Conservation (phyloP, 495 filamentous ascomycete species). For the Penicillium dipodomyicola region DNA sequence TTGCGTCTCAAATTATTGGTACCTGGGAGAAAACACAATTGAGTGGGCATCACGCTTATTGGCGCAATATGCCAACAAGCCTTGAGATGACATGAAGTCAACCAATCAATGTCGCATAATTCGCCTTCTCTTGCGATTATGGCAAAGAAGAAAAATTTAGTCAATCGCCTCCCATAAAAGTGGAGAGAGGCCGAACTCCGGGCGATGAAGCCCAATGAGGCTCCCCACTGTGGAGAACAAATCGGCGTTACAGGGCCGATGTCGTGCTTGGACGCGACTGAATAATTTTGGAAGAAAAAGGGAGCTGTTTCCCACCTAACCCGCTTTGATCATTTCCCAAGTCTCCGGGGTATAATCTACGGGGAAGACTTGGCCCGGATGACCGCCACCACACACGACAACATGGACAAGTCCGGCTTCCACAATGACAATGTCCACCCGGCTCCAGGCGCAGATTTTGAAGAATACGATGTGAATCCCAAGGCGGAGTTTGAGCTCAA, state of each 20-base stretch:
- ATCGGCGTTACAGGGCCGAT: slow-evolving; percentile 15
- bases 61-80: neutral
- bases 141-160: slow-evolving; percentile 14
- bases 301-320: neutral
- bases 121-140: neutral
- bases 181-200: slow-evolving; percentile 11
- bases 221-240: slow-evolving; percentile 14
- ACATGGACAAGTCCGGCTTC: slow-evolving; percentile 18
- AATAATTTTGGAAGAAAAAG: slow-evolving; percentile 13
- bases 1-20: neutral
- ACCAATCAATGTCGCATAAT: neutral
- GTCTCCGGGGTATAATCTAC: neutral
- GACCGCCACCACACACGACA: neutral
- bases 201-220: slow-evolving; percentile 18
- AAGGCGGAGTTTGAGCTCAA: slow-evolving; percentile 38
- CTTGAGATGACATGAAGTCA: neutral
- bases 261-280: slow-evolving; percentile 23
- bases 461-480: slow-evolving; percentile 20
- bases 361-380: neutral
- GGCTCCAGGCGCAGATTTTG: slow-evolving; percentile 14
- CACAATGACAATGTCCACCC: slow-evolving; percentile 20
- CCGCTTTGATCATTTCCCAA: neutral
- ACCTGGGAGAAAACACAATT: neutral
- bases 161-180: slow-evolving; percentile 15
- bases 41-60: neutral